These are phyloP conservation scores for Aphanomyces invadans DNA, from an alignment of 352 stramenopile genomes.

Conservation along the genomic window DNA sequence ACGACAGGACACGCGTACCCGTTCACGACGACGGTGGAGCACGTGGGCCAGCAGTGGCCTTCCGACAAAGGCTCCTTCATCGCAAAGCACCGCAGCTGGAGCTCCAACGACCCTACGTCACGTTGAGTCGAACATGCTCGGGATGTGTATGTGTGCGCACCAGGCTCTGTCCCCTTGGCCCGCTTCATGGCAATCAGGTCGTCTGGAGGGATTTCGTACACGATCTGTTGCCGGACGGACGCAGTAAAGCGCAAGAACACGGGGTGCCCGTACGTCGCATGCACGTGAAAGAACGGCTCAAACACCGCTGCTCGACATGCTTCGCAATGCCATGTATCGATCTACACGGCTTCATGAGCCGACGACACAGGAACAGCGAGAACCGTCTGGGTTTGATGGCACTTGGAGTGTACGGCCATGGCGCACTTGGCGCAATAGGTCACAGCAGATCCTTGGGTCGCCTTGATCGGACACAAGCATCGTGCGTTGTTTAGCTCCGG, in stretches of 20 bases:
- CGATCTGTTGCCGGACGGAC: slow-evolving; percentile 41
- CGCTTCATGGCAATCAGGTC: slow-evolving; percentile 68
- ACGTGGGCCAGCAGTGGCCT: slow-evolving; percentile 65
- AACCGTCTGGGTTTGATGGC: slow-evolving; percentile 58
- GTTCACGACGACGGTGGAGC: slow-evolving; percentile 58
- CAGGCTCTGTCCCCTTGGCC: slow-evolving; percentile 41
- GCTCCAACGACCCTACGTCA: slow-evolving; percentile 43
- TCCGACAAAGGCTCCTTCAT: slow-evolving; percentile 62
- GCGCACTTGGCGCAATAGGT: slow-evolving; percentile 41
- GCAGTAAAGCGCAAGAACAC: slow-evolving; percentile 63
- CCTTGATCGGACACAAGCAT: slow-evolving; percentile 45
- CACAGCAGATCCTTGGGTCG: slow-evolving; percentile 34
- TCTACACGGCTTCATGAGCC: slow-evolving; percentile 17
- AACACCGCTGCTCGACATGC: slow-evolving; percentile 53
- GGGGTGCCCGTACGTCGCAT: slow-evolving; percentile 45
- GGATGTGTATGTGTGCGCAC: slow-evolving; percentile 34
- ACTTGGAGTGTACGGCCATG: slow-evolving; percentile 67
- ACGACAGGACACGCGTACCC: slow-evolving; percentile 42
- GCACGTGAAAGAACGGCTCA: slow-evolving; percentile 61
- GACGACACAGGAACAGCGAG: neutral
- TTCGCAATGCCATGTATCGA: slow-evolving; percentile 67
- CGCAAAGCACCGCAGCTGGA: slow-evolving; percentile 70
- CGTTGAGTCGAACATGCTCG: neutral
- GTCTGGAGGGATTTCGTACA: slow-evolving; percentile 59
- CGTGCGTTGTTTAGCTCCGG: slow-evolving; percentile 37